Base-by-base conservation (phyloP, 192 early-diverging fungal species). In the Podila verticillata region DNA sequence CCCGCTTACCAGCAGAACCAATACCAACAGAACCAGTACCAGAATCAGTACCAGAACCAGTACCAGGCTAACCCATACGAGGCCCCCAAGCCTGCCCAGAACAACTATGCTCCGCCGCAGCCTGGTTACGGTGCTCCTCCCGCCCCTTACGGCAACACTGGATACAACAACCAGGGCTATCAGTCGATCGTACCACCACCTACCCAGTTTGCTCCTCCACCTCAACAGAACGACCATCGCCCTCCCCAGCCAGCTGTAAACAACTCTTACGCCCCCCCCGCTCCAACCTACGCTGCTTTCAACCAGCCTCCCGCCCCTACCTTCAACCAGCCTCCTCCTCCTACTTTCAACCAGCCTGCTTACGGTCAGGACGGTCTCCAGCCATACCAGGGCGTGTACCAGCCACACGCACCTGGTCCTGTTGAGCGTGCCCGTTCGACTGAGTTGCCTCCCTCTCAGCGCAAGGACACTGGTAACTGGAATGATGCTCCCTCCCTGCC, bases 401-500 rank as follows among this genome's bases (percentile, higher is more conserved):
- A 82, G 48, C 67, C 63, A 47, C 72, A 73, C 56, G 57, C 80
- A 57, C 32, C 54, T 59, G 58, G 61, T 6, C 70, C 77, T 44
- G 60, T 70, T 12, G 80, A 84, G 48, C 64, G 63, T 26, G 48
- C 74, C 24, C 66, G 78, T 48, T 70, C 72, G 24, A 66, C 82
- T 26, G 83, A 81, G 28, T 36, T 82, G 32, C 64, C 74, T 59
- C 71, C 83, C 13, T 83, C 84, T 26, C 81, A 80, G 44, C 83
- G 83, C 32, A 88, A 85, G 54, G 72, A 82, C 48, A 66, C 77
- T 35, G 71, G 83, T 24, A 85, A 85, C 60, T 90, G 87, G 87
- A 90, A 90, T 65, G 89, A 90, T 67, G 86, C 89, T 31, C 89
- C 89, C 60, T 60, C 85, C 65, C 48, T 74, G 65, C 70, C 72